Base-by-base conservation (phyloP, 2,329 filamentous ascomycete genomes). In the Pezicula radicicola region DNA sequence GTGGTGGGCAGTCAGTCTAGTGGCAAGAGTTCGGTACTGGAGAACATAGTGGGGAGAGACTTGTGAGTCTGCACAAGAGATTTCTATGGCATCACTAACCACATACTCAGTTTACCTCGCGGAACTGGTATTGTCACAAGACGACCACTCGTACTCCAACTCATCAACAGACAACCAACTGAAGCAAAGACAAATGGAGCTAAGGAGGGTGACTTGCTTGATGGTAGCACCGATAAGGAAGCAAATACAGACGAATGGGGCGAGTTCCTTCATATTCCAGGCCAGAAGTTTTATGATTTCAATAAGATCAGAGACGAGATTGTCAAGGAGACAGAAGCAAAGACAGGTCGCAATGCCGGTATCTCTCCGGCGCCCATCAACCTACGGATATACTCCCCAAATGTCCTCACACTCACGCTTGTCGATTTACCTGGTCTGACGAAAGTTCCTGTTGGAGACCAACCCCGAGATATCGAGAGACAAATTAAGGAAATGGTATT, bases 241-340 rank as follows among this genome's bases (percentile, higher is more conserved):
- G 90, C 92, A 66, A 99, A 99, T 72, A 72, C 82, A 18, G 91
- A 97, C 68, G 94, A 99, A 73, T 99, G 95, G 90, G 94, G 93
- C 77, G 94, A 99, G 78, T 99, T 99, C 74, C 79, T 99, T 58
- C 94, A 99, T 72, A 89, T 99, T 59, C 93, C 94, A 18, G 94
- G 92, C 63, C 90, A 97, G 74, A 97, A 97, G 74, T 97, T 96
- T 77, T 85, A 85, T 74, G 94, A 99, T 75, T 99, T 99, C 77
- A 89, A 91, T 78, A 96, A 97, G 79, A 96, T 99, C 66, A 85
- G 94, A 64, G 94, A 97, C 53, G 94, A 99, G 76, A 99, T 99
- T 69, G 88, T 93, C 61, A 87, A 90, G 65, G 94, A 99, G 76
- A 99, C 94, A 41, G 92, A 97, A 67, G 86, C 89, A 63, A 97